These are phyloP conservation scores for Phytophthora sp. DNA, from an alignment of 352 stramenopile genomes.

Conservation along the genomic window DNA sequence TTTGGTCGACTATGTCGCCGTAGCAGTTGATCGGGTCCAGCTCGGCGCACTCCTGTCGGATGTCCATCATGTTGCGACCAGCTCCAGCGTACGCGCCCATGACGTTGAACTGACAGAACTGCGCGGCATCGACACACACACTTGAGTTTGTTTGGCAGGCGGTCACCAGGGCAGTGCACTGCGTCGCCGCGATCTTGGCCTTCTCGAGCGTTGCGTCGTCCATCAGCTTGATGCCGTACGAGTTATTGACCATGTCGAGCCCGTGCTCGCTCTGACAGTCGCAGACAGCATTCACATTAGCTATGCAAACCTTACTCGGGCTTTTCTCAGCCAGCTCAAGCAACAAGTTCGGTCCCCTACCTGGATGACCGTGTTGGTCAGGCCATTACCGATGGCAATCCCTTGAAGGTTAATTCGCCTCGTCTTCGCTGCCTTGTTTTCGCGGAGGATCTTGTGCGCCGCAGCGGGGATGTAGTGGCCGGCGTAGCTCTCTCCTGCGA, in stretches of 20 bases:
- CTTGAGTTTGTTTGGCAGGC: slow-evolving; percentile 30
- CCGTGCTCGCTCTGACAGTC: slow-evolving; percentile 37
- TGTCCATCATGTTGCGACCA: slow-evolving; percentile 62
- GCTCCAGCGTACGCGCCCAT: slow-evolving; percentile 22
- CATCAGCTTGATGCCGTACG: slow-evolving; percentile 62
- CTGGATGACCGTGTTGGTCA: slow-evolving; percentile 49
- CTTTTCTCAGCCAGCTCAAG: neutral
- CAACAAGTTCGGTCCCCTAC: slow-evolving; percentile 10
- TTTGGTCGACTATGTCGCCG: slow-evolving; percentile 30
- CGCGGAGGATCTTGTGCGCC: slow-evolving; percentile 53
- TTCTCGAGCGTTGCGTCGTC: slow-evolving; percentile 24
- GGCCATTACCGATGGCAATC: slow-evolving; percentile 65
- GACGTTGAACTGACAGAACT: slow-evolving; percentile 29
- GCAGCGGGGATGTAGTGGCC: slow-evolving; percentile 61
- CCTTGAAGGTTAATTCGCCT: slow-evolving; percentile 50
- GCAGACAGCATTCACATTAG: neutral
- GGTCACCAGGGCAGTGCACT: slow-evolving; percentile 41
- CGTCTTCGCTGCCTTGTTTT: slow-evolving; percentile 34
- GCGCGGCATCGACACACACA: slow-evolving; percentile 26
- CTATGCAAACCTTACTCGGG: too few relatives aligned
- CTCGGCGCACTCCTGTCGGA: slow-evolving; percentile 44
- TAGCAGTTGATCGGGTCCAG: slow-evolving; percentile 34
- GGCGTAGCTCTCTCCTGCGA: slow-evolving; percentile 62
- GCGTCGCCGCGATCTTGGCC: slow-evolving; percentile 21
- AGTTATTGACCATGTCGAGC: slow-evolving; percentile 63